phyloP scores from a whole-genome alignment of 2,329 filamentous ascomycete genomes.

The Westerdykella aurantiaca region DNA sequence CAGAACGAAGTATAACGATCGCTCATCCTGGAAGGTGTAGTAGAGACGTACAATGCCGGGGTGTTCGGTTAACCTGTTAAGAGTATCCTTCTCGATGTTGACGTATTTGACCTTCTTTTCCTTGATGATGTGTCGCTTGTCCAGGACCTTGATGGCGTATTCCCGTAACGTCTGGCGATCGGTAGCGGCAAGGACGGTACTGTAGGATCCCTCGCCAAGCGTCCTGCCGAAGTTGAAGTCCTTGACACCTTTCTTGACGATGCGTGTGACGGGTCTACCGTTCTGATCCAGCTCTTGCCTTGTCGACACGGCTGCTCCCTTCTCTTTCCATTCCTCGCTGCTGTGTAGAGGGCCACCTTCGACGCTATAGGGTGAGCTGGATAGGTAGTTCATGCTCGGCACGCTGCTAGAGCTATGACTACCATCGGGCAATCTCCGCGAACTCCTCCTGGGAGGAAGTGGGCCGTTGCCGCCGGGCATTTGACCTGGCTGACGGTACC shows the following conservation, averaged over 20 bases:
- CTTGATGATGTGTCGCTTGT: conserved; percentile 99
- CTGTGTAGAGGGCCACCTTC: conserved; percentile 57
- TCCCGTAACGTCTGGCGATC: conserved; percentile 92
- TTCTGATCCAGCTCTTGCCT: conserved; percentile 79
- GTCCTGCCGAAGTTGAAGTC: conserved; percentile 92
- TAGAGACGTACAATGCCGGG: conserved; percentile 94
- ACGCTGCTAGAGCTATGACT: conserved; percentile 12
- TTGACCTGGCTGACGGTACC: conserved; percentile 57
- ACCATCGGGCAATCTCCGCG: conserved; percentile 58
- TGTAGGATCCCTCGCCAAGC: conserved; percentile 95
- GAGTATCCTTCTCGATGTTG: conserved; percentile 97
- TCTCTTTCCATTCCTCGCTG: conserved; percentile 93
- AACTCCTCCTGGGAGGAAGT: conserved; percentile 69
- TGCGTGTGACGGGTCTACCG: conserved; percentile 72
- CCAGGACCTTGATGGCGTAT: conserved; percentile 95
- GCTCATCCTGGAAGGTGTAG: conserved; percentile 97
- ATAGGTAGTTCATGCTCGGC: conserved; percentile 17
- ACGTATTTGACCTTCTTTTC: conserved; percentile 99
- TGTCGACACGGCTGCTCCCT: conserved; percentile 79
- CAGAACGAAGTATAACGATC: conserved; percentile 92
- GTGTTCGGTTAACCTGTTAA: conserved; percentile 93
- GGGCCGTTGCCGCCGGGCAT: conserved; percentile 54
- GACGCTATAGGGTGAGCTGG: conserved; percentile 44
- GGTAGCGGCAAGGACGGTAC: conserved; percentile 86
- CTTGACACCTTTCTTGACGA: conserved; percentile 93